Percentiles rank a stretch among this genome's conserved stretches.
Evolutionary conservation across 108 stramenopile species (phyloP).

Genomic region (Cyclostephanos tholiformis): DNA sequence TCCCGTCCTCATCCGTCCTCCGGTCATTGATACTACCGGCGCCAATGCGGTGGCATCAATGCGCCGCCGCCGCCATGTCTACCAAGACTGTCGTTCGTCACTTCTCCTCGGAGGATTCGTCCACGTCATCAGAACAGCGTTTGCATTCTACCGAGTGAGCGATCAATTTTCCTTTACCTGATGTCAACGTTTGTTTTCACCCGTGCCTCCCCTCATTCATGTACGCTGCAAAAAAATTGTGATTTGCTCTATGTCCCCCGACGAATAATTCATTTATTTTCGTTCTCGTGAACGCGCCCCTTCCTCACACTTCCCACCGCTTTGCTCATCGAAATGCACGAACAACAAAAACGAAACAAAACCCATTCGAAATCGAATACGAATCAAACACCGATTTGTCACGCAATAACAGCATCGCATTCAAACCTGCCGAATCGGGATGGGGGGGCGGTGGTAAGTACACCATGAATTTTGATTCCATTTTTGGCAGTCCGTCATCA

Average conservation of each 20-base stretch:
- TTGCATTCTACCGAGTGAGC: neutral
- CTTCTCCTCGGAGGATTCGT: neutral
- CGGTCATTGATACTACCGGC: too few species aligned
- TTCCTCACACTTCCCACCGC: too few species aligned
- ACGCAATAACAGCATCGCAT: conserved; percentile 44
- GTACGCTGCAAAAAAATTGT: too few species aligned
- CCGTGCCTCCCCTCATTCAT: too few species aligned
- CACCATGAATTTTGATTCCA: conserved; percentile 40
- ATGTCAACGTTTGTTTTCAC: neutral
- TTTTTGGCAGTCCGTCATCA: conserved; percentile 22
- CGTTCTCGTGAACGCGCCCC: neutral
- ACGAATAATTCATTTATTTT: neutral
- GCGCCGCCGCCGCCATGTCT: too few species aligned
- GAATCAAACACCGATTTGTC: neutral
- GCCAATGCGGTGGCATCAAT: too few species aligned
- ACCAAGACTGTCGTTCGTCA: too few species aligned
- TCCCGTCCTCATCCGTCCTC: too few species aligned
- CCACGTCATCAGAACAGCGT: neutral
- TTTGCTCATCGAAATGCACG: neutral
- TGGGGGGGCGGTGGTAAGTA: conserved; percentile 51
- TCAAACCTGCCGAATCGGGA: conserved; percentile 55
- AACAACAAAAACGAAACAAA: neutral
- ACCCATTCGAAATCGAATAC: too few species aligned
- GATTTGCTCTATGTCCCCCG: neutral
- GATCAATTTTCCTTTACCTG: neutral